phyloP scores from a whole-genome alignment of 768 basidiomycete genomes.

The Obba rivulosa region DNA sequence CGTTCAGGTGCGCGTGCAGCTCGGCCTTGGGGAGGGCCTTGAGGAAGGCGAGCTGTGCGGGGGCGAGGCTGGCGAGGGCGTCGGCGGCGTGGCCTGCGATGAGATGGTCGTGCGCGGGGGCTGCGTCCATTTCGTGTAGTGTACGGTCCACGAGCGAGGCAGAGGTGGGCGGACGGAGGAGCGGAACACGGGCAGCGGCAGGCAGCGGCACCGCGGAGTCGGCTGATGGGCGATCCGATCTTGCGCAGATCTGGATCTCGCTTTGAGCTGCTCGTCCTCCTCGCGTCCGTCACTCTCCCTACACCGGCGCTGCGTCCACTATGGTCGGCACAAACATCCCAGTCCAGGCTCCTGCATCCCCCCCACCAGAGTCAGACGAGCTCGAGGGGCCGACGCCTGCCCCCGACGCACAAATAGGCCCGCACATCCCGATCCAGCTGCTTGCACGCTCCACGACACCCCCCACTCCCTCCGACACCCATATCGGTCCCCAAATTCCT shows the following conservation, averaged over 20 bases:
- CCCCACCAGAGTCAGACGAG: not conserved
- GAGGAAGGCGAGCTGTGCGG: slow-evolving; percentile 53
- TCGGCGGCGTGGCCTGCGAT: slow-evolving; percentile 31
- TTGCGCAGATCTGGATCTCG: too few species aligned
- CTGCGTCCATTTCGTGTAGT: too few species aligned
- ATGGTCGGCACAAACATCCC: slow-evolving; percentile 26
- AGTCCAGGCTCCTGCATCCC: slow-evolving; percentile 6
- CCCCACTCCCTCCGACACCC: not conserved
- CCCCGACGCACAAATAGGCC: slow-evolving; percentile 3
- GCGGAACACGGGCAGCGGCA: too few species aligned
- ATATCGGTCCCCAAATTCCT: slow-evolving; percentile 19
- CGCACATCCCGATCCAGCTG: not conserved
- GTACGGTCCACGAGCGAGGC: too few species aligned
- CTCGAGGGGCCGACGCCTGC: not conserved
- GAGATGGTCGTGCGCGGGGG: not conserved
- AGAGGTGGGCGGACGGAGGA: too few species aligned
- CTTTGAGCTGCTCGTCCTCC: not conserved
- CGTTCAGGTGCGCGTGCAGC: slow-evolving; percentile 82
- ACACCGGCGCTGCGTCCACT: not conserved
- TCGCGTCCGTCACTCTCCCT: not conserved
- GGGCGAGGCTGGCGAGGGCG: slow-evolving; percentile 51
- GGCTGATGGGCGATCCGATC: too few species aligned
- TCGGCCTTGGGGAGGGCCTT: slow-evolving; percentile 72
- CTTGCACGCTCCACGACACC: slow-evolving; percentile 1
- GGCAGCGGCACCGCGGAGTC: too few species aligned